Conservation (phyloP, 2,329 filamentous ascomycete species). For the Onygenales sp. region DNA sequence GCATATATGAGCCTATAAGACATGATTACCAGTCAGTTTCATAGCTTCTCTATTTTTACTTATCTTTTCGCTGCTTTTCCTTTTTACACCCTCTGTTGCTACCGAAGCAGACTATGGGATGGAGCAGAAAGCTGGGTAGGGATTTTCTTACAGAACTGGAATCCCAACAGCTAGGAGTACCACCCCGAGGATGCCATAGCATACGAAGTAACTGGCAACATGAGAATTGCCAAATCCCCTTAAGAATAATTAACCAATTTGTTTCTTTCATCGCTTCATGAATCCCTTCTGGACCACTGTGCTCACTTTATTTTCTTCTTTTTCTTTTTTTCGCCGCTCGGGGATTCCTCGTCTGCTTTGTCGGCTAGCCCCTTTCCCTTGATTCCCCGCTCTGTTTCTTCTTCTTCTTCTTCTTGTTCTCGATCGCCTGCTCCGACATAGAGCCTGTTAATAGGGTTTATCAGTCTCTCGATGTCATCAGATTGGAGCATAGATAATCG, state of each 20-base stretch:
- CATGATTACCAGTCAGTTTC: background rate
- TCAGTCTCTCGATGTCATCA: background rate
- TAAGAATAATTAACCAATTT: background rate
- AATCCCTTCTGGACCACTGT: background rate
- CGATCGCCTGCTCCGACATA: background rate
- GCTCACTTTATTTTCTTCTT: constrained; percentile 1
- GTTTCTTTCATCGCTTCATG: too few relatives aligned
- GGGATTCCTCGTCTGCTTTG: background rate
- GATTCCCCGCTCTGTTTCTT: background rate
- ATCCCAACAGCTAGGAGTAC: background rate
- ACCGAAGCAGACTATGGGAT: background rate
- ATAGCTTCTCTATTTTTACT: too few relatives aligned
- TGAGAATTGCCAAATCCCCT: constrained; percentile 5
- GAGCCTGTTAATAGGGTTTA: background rate
- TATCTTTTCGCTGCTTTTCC: too few relatives aligned
- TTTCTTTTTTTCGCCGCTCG: background rate
- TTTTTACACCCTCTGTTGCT: too few relatives aligned
- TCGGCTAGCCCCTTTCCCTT: background rate
- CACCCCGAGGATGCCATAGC: constrained; percentile 1
- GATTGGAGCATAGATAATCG: background rate
- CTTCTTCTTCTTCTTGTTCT: background rate
- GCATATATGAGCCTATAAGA: background rate
- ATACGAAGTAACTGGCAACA: background rate
- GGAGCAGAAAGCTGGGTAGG: background rate
- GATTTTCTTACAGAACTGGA: background rate